Conservation (phyloP, 805 yeast genomes). For the Lipomyces starkeyi region DNA sequence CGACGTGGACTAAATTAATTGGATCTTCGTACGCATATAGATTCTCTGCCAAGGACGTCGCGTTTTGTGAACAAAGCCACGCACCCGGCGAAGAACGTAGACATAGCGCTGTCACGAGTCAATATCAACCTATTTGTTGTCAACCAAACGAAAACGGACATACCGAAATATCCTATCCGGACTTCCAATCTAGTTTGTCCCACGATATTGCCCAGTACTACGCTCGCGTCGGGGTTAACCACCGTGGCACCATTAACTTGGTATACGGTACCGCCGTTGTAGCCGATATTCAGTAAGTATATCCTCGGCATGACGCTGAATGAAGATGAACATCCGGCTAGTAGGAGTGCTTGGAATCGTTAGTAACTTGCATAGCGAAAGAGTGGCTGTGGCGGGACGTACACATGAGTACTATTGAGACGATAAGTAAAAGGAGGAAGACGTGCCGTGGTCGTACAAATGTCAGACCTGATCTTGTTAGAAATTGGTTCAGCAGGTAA, state of each 20-base stretch:
- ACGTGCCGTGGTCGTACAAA: slow-evolving; percentile 35
- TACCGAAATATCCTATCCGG: slow-evolving; percentile 35
- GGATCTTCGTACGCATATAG: slow-evolving; percentile 27
- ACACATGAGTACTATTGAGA: slow-evolving; percentile 23
- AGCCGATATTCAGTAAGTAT: slow-evolving; percentile 30
- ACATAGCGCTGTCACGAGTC: slow-evolving; percentile 16
- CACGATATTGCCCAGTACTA: slow-evolving; percentile 22
- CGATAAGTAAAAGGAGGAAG: slow-evolving; percentile 24
- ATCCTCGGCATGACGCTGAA: slow-evolving; percentile 23
- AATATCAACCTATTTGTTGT: background rate
- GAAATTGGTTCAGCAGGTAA: background rate
- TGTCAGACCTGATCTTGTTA: slow-evolving; percentile 18
- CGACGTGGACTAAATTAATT: slow-evolving; percentile 30
- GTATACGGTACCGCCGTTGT: slow-evolving; percentile 32
- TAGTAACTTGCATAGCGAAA: background rate
- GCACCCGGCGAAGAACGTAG: slow-evolving; percentile 12
- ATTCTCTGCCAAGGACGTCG: slow-evolving; percentile 22
- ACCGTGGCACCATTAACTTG: slow-evolving; percentile 17
- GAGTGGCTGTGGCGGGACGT: background rate
- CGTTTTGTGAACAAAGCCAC: slow-evolving; percentile 34
- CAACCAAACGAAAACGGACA: background rate
- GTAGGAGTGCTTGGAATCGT: slow-evolving; percentile 25
- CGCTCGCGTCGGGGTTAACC: slow-evolving; percentile 20
- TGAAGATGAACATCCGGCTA: slow-evolving; percentile 35
- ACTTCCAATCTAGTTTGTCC: slow-evolving; percentile 26